These are phyloP conservation scores for Xylaria sp. DNA, from an alignment of 2,329 filamentous ascomycete species.

Conservation along the genomic window DNA sequence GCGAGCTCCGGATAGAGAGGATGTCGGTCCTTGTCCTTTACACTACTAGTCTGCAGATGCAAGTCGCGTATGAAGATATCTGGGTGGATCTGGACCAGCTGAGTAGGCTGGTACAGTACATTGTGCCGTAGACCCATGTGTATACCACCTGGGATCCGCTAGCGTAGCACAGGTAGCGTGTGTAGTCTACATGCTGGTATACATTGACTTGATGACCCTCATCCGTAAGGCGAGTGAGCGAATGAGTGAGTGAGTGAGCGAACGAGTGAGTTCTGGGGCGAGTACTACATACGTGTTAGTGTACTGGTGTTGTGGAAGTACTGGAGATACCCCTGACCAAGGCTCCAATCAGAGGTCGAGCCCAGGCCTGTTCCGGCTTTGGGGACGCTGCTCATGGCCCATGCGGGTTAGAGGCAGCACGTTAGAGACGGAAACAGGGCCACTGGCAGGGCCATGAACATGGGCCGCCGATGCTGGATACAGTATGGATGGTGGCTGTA, in stretches of 20 bases:
- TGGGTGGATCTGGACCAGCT: conserved; percentile 34
- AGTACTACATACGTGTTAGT: background rate
- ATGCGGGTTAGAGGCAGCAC: conserved; percentile 20
- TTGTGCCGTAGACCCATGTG: background rate
- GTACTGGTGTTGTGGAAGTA: background rate
- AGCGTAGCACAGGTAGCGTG: background rate
- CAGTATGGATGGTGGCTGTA: conserved; percentile 31
- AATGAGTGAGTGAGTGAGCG: background rate
- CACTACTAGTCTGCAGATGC: conserved; percentile 28
- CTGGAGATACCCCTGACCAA: conserved; percentile 28
- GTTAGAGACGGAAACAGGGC: conserved; percentile 26
- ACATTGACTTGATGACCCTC: background rate
- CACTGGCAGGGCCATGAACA: no score
- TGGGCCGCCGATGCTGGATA: conserved; percentile 23
- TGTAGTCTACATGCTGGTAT: background rate
- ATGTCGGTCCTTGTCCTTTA: conserved; percentile 14
- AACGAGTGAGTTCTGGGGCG: background rate
- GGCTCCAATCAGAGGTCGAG: conserved; percentile 29
- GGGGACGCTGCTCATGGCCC: conserved; percentile 21
- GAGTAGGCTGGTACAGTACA: conserved; percentile 20
- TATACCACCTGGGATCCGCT: background rate
- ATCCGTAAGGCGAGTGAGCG: background rate
- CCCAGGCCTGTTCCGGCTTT: background rate
- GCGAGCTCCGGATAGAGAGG: conserved; percentile 29
- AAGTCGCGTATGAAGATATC: conserved; percentile 34